Evolutionary conservation across 2,329 filamentous ascomycete species (phyloP), one percentile per base, ranked within the genome.

Genomic region (Penicillium italicum): DNA sequence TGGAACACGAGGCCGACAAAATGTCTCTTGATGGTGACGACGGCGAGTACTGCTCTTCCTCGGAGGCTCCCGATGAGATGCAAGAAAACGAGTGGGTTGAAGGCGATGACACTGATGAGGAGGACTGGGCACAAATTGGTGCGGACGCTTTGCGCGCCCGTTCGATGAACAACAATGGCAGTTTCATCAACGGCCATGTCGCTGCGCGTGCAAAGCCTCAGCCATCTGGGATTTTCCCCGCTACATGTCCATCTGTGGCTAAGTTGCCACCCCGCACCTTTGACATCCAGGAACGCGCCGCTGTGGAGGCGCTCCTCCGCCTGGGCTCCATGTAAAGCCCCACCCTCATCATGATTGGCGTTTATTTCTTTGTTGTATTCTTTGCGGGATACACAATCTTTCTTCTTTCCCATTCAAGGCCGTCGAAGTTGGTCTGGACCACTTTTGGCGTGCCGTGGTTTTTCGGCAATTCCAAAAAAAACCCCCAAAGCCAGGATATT

Each of bases 41-140:
- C 24, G 69, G 66, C 50, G 78, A 74, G 53, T 89, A 86, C 50
- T 87, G 84, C 47, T 91, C 89, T 12, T 91, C 89, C 68, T 91
- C 88, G 31, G 88, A 91, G 66, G 88, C 87, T 18, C 72, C 73
- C 14, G 87, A 86, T 57, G 80, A 85, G 58, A 77, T 80, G 72
- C 75, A 86, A 77, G 85, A 86, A 65, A 88, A 90, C 64, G 88
- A 95, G 69, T 85, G 90, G 58, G 87, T 89, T 62, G 91, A 97
- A 47, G 88, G 89, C 64, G 91, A 96, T 69, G 83, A 90, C 57
- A 97, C 94, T 24, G 94, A 97, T 70, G 91, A 97, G 70, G 93
- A 97, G 74, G 92, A 97, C 75, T 97, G 93, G 92, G 90, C 89
- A 44, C 85, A 89, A 50, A 88, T 96, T 59, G 93, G 91, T 52